Percentiles rank a stretch among this genome's conserved stretches.
These are phyloP conservation scores for Copromyces sp. DNA, from an alignment of 495 filamentous ascomycete genomes.

Conservation along the genomic window DNA sequence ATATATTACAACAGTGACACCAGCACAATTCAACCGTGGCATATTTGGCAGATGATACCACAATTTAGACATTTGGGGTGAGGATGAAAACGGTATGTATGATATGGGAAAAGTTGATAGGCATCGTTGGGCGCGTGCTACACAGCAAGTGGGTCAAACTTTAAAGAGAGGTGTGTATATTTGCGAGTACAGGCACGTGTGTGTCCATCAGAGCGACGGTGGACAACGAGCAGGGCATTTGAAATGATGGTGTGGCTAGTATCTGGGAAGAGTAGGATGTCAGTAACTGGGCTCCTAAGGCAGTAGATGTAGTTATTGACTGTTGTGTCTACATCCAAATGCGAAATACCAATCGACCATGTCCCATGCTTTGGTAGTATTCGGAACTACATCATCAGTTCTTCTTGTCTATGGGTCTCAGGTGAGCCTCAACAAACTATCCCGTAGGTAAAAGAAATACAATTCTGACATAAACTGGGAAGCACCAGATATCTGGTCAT, in stretches of 20 bases:
- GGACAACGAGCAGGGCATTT: background rate
- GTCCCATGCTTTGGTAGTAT: background rate
- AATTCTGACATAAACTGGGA: background rate
- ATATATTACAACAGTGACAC: background rate
- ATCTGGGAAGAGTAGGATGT: background rate
- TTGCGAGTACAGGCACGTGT: background rate
- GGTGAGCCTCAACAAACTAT: background rate
- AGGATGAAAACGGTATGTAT: background rate
- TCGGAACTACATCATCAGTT: no score
- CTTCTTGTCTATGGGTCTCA: background rate
- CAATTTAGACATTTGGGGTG: background rate
- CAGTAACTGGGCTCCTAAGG: background rate
- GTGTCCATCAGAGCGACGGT: background rate
- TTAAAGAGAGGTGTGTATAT: background rate
- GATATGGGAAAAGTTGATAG: background rate
- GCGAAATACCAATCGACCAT: background rate
- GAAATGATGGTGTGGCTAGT: background rate
- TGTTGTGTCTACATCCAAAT: background rate
- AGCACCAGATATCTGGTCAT: no score
- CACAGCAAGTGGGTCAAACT: background rate
- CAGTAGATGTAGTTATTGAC: background rate
- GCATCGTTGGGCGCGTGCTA: background rate
- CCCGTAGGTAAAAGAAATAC: background rate
- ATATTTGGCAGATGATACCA: background rate
- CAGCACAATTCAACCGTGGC: background rate